Percentiles rank a stretch among this genome's conserved stretches.
These are phyloP conservation scores for Stemphylium vesicarium DNA, from an alignment of 2,329 filamentous ascomycete species.

Conservation along the genomic window DNA sequence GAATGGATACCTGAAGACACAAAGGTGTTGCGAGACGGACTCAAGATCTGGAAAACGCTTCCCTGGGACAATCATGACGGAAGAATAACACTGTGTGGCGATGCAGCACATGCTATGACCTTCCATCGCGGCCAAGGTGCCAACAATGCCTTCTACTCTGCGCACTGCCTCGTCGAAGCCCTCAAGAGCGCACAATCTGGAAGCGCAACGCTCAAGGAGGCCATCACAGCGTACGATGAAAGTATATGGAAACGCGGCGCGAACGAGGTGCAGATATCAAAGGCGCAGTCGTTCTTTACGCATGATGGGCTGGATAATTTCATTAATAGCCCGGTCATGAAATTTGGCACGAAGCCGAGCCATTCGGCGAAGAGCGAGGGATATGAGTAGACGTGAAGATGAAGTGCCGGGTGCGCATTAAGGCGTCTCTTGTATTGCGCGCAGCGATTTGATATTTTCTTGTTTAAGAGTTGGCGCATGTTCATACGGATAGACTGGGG, in stretches of 20 bases:
- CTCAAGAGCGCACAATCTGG: conserved; percentile 26
- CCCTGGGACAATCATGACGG: conserved; percentile 44
- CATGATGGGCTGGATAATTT: conserved; percentile 41
- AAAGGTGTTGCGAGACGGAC: conserved; percentile 34
- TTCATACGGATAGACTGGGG: too few relatives aligned
- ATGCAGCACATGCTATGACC: conserved; percentile 52
- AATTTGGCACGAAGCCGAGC: conserved; percentile 38
- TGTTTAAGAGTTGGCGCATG: too few relatives aligned
- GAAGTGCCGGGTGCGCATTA: too few relatives aligned
- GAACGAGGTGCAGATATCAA: conserved; percentile 43
- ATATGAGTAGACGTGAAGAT: conserved; percentile 20
- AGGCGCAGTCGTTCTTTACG: conserved; percentile 41
- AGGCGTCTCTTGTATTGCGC: too few relatives aligned
- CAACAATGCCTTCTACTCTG: conserved; percentile 48
- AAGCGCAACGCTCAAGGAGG: conserved; percentile 14
- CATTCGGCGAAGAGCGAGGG: conserved; percentile 38
- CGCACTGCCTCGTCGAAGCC: conserved; percentile 34
- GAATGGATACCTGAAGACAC: conserved; percentile 44
- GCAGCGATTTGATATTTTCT: too few relatives aligned
- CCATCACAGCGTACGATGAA: conserved; percentile 35
- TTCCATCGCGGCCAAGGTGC: conserved; percentile 49
- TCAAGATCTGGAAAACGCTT: conserved; percentile 46
- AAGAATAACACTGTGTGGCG: conserved; percentile 45
- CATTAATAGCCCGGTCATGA: conserved; percentile 39
- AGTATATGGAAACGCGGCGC: conserved; percentile 36